phyloP scores from a whole-genome alignment of 1,284 basidiomycete genomes.

The Coniophora puteana region DNA sequence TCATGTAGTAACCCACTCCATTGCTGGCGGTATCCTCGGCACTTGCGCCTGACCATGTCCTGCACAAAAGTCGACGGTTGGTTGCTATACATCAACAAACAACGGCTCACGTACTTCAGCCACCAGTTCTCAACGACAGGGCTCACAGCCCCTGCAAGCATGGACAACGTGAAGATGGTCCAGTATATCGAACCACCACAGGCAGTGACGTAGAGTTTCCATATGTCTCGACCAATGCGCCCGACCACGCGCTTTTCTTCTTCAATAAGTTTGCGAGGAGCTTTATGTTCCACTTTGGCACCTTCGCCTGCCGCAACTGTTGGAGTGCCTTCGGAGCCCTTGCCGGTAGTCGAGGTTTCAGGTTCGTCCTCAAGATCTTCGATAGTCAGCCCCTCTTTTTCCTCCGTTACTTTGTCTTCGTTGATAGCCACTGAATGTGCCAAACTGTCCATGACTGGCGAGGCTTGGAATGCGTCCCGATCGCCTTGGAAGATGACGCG shows the following conservation, averaged over 20 bases:
- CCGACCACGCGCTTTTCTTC: conserved; percentile 84
- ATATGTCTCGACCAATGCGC: conserved; percentile 68
- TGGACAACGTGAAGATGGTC: conserved; percentile 50
- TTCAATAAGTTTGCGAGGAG: conserved; percentile 77
- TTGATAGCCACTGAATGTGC: conserved; percentile 52
- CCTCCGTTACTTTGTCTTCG: conserved; percentile 34
- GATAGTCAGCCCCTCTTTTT: conserved; percentile 27
- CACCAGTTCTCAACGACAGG: conserved; percentile 79
- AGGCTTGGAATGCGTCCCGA: conserved; percentile 57
- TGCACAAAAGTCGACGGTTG: conserved; percentile 21
- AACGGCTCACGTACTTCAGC: conserved; percentile 46
- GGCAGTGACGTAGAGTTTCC: conserved; percentile 70
- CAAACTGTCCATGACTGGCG: conserved; percentile 60
- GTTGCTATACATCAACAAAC: conserved; percentile 2
- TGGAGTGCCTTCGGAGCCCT: conserved; percentile 45
- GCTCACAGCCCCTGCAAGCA: conserved; percentile 60
- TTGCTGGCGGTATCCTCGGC: conserved; percentile 30
- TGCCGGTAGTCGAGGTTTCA: conserved; percentile 29
- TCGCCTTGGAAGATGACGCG: conserved; percentile 66
- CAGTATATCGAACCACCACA: conserved; percentile 65
- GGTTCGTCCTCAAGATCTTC: conserved; percentile 14
- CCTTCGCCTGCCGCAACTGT: conserved; percentile 35
- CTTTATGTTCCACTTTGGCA: conserved; percentile 52
- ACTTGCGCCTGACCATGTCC: conserved; percentile 54
- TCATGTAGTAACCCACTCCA: conserved; percentile 64